Conservation (phyloP, 2,329 filamentous ascomycete species). For the Ascosphaera pollenicola region DNA sequence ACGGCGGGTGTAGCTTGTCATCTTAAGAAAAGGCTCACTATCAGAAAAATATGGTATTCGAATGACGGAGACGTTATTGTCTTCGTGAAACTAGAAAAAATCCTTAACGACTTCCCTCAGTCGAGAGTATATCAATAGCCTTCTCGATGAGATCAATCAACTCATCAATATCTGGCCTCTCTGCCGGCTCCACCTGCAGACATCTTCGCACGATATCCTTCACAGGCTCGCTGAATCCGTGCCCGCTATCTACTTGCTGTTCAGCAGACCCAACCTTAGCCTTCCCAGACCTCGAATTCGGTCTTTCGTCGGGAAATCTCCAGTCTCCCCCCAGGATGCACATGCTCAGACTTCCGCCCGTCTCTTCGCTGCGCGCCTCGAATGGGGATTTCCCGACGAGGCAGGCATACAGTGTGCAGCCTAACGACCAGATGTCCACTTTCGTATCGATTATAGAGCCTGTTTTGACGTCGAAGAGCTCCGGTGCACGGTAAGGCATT, state of each 20-base stretch:
- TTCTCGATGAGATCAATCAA: constrained; percentile 58
- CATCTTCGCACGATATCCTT: constrained; percentile 76
- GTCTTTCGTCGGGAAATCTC: constrained; percentile 75
- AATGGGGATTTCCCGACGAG: constrained; percentile 94
- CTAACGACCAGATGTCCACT: constrained; percentile 93
- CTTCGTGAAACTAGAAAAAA: no score
- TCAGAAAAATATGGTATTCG: no score
- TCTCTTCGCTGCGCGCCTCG: constrained; percentile 88
- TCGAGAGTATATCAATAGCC: constrained; percentile 40
- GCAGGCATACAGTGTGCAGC: constrained; percentile 94
- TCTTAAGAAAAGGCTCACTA: no score
- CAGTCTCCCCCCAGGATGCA: constrained; percentile 89
- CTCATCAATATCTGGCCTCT: constrained; percentile 71
- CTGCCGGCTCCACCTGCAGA: constrained; percentile 63
- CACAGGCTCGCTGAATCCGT: constrained; percentile 54
- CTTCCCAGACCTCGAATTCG: constrained; percentile 37
- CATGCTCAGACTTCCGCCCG: constrained; percentile 76
- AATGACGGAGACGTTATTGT: no score
- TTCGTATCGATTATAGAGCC: constrained; percentile 83
- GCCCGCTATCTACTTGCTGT: constrained; percentile 17
- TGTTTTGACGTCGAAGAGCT: constrained; percentile 95
- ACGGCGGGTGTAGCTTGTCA: no score
- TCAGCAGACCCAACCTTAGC: constrained; percentile 18
- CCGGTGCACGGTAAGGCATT: constrained; percentile 94
- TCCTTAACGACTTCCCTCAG: constrained; percentile 28